phyloP scores from a whole-genome alignment of 2,329 filamentous ascomycete genomes.

The Zymoseptoria passerinii region DNA sequence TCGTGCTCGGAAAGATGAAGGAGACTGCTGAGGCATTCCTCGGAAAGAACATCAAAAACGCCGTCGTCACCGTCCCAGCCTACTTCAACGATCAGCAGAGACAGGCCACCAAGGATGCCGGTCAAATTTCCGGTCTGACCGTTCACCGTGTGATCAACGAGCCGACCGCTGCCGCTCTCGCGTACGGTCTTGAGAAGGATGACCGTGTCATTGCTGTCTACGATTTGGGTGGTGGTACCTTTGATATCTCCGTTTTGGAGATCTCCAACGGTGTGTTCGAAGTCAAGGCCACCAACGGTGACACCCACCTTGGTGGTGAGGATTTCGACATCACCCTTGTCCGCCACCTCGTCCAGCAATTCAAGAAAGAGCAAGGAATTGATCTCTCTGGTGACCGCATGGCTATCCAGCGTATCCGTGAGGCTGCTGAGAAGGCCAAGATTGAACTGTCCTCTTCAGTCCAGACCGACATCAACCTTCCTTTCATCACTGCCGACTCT shows the following conservation, averaged over 20 bases:
- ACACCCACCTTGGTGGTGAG: slow-evolving; percentile 96
- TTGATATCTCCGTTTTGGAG: slow-evolving; percentile 96
- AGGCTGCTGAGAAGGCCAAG: slow-evolving; percentile 98
- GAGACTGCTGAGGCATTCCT: slow-evolving; percentile 94
- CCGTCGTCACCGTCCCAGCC: slow-evolving; percentile 90
- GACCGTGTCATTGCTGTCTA: slow-evolving; percentile 90
- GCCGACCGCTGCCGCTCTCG: slow-evolving; percentile 89
- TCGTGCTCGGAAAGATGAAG: slow-evolving; percentile 97
- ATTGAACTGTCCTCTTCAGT: slow-evolving; percentile 93
- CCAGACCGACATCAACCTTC: slow-evolving; percentile 95
- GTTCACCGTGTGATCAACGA: slow-evolving; percentile 97
- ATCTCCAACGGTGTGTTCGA: slow-evolving; percentile 98
- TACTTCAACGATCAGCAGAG: slow-evolving; percentile 99
- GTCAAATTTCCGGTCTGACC: slow-evolving; percentile 91
- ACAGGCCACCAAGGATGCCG: slow-evolving; percentile 96
- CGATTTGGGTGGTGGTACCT: slow-evolving; percentile 96
- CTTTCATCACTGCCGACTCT: slow-evolving; percentile 94
- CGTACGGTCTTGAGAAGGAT: slow-evolving; percentile 94
- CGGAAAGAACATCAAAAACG: slow-evolving; percentile 85
- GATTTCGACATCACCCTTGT: slow-evolving; percentile 95
- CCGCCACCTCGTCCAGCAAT: slow-evolving; percentile 84
- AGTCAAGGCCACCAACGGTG: slow-evolving; percentile 98
- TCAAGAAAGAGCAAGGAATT: slow-evolving; percentile 91
- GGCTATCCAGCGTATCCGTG: slow-evolving; percentile 98
- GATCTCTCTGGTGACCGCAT: slow-evolving; percentile 89